These are phyloP conservation scores for Pseudovirgaria hyperparasitica DNA, from an alignment of 2,329 filamentous ascomycete genomes.

Conservation along the genomic window DNA sequence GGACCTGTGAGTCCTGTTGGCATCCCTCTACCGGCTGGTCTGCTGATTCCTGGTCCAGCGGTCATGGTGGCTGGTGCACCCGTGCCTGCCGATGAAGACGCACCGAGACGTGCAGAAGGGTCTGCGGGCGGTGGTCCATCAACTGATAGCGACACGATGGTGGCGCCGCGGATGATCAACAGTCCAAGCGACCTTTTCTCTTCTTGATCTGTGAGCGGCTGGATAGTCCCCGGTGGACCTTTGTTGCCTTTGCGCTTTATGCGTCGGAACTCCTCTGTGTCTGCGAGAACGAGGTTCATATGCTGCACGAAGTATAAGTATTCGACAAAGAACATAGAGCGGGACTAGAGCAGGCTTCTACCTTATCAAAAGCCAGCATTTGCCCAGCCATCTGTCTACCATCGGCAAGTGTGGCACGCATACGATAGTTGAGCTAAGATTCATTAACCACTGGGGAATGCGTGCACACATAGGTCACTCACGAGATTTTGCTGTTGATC, in stretches of 20 bases:
- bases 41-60: conserved; percentile 78
- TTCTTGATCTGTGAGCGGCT: conserved; percentile 68
- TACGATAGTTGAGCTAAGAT: conserved; percentile 91
- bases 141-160: conserved; percentile 88
- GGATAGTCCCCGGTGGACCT: conserved; percentile 50
- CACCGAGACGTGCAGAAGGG: conserved; percentile 77
- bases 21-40: conserved; percentile 76
- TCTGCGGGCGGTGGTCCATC: conserved; percentile 93
- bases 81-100: conserved; percentile 43
- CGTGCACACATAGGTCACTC: conserved; percentile 24
- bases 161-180: conserved; percentile 85
- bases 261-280: conserved; percentile 94
- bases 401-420: conserved; percentile 92
- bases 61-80: conserved; percentile 52
- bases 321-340: neutral
- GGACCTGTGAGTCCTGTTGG: conserved; percentile 79
- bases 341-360: conserved; percentile 29
- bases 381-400: conserved; percentile 93
- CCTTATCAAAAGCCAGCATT: conserved; percentile 98
- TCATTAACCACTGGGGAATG: conserved; percentile 11
- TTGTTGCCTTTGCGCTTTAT: conserved; percentile 77
- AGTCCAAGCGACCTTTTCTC: conserved; percentile 96
- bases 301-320: conserved; percentile 45
- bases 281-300: conserved; percentile 98
- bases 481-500: conserved; percentile 49